Base-by-base conservation (phyloP, 2,329 filamentous ascomycete species). In the Stromatinia cepivora region DNA sequence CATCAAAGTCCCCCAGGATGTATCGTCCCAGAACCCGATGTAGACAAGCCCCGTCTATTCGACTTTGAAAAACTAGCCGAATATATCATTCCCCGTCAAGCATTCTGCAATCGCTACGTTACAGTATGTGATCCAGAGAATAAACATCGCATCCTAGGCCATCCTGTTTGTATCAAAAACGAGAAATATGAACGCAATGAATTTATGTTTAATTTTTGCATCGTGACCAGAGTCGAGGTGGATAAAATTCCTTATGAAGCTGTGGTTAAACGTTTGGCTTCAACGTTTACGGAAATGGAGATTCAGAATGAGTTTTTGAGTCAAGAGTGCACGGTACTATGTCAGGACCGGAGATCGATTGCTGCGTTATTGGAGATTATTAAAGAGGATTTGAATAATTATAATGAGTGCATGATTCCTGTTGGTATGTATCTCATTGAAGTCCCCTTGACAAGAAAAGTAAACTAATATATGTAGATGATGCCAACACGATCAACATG, bases 321-420 rank as follows among this genome's bases (percentile, higher is more conserved):
- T 77, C 83, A 84, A 69, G 77, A 76, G 70, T 75, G 72, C 56
- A 71, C 62, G 15, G 75, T 67, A 53, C 69, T 45, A 6, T 59
- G 66, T 39, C 79, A 84, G 84, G 78, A 85, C 85, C 64, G 90
- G 82, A 81, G 92, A 79, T 83, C 87, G 4, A 96, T 97, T 77
- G 92, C 94, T 82, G 92, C 91, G 74, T 81, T 99, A 73, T 85
- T 98, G 74, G 93, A 91, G 80, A 90, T 91, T 71, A 85, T 91
- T 70, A 89, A 89, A 77, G 88, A 97, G 81, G 94, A 99, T 78
- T 79, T 99, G 74, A 97, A 98, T 78, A 96, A 96, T 76, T 99
- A 97, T 77, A 94, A 92, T 77, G 95, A 99, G 82, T 97, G 94
- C 84, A 97, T 97, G 94, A 97, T 97, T 76, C 94, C 94, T 0